Percentiles rank a stretch among this genome's conserved stretches.
Conservation (phyloP, 2,329 filamentous ascomycete genomes). For the Ustilaginoidea virens region DNA sequence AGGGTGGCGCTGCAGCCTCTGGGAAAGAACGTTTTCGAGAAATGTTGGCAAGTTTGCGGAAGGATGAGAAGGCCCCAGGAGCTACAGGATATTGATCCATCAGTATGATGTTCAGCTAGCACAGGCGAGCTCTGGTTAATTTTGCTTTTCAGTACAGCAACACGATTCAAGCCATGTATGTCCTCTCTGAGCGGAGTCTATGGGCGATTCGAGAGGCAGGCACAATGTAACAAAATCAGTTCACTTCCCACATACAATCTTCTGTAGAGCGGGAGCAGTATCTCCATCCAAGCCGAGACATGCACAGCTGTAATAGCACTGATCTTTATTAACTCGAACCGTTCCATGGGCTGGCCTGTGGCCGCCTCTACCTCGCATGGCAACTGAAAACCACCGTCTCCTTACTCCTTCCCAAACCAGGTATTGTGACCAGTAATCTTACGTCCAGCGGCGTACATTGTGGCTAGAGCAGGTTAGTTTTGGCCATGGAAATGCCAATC, state of each 20-base stretch:
- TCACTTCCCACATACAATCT: no score
- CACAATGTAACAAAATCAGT: no score
- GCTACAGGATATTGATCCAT: slow-evolving; percentile 46
- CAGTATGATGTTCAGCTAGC: background rate
- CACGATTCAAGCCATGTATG: no score
- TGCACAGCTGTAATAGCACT: no score
- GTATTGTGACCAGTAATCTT: slow-evolving; percentile 67
- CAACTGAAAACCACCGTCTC: background rate
- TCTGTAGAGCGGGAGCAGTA: no score
- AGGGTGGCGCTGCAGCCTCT: slow-evolving; percentile 74
- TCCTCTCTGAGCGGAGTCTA: no score
- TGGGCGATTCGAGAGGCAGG: no score
- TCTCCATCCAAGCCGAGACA: no score
- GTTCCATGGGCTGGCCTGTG: no score
- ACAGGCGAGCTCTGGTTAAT: background rate
- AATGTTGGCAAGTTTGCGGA: slow-evolving; percentile 69
- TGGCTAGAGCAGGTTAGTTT: slow-evolving; percentile 19
- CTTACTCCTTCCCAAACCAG: slow-evolving; percentile 47
- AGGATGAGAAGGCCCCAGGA: slow-evolving; percentile 75
- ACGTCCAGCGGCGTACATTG: slow-evolving; percentile 59
- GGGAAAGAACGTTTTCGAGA: slow-evolving; percentile 96
- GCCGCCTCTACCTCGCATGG: no score
- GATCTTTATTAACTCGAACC: no score
- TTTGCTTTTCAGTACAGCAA: no score
- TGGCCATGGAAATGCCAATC: background rate